Percentiles rank a stretch among this genome's conserved stretches.
Evolutionary conservation across 768 basidiomycete species (phyloP).

Genomic region (Auriscalpium microsporum): DNA sequence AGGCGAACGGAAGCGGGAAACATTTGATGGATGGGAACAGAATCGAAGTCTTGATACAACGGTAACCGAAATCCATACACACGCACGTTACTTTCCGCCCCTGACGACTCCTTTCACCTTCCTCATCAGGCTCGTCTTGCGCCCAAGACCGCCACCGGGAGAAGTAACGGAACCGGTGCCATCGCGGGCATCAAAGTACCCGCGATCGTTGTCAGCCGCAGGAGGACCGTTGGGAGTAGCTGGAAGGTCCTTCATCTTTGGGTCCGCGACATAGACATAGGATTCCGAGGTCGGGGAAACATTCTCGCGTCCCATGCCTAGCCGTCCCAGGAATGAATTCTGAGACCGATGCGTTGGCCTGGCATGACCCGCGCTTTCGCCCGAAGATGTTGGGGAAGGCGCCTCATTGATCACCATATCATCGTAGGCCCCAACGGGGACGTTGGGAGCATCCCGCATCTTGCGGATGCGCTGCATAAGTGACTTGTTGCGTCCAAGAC

Average conservation of each 20-base stretch:
- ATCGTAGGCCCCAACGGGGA: conserved; percentile 45
- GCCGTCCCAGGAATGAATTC: conserved; percentile 72
- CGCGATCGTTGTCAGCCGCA: neutral
- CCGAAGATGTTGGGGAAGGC: conserved; percentile 36
- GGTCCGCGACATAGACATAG: conserved; percentile 60
- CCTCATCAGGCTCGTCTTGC: conserved; percentile 14
- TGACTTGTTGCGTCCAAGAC: conserved; percentile 68
- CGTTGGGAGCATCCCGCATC: conserved; percentile 81
- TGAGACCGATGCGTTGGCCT: conserved; percentile 68
- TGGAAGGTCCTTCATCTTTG: conserved; percentile 48
- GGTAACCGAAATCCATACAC: neutral
- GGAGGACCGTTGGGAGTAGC: conserved; percentile 30
- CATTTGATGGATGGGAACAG: neutral
- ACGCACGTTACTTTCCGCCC: conserved; percentile 7
- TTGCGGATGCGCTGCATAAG: conserved; percentile 84
- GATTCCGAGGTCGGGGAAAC: conserved; percentile 37
- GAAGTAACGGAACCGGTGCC: neutral
- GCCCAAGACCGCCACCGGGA: conserved; percentile 9
- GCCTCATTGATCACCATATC: conserved; percentile 27
- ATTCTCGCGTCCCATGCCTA: conserved; percentile 37
- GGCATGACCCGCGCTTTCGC: conserved; percentile 21
- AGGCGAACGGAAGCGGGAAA: neutral
- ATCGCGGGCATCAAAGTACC: conserved; percentile 1
- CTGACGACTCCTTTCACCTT: conserved; percentile 12
- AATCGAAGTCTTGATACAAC: neutral